phyloP scores from a whole-genome alignment of 2,329 filamentous ascomycete genomes.

The Neurospora sp. region DNA sequence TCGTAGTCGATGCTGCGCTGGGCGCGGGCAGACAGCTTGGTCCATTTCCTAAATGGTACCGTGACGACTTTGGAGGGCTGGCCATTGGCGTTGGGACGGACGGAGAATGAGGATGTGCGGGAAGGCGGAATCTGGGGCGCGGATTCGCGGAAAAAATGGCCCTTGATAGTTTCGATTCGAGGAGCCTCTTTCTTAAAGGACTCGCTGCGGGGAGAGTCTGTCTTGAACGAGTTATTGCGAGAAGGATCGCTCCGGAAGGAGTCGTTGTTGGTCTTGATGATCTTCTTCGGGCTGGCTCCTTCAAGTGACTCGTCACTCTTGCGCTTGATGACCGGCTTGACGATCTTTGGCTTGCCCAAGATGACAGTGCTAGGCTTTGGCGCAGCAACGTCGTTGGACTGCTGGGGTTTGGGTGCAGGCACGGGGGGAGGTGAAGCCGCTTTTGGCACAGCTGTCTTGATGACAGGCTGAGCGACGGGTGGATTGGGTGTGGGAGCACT shows the following conservation, averaged over 20 bases:
- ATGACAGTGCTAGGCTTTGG: conserved; percentile 3
- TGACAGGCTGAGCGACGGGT: conserved; percentile 9
- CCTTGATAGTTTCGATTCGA: not conserved
- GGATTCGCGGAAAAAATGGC: not conserved
- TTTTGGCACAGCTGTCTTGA: conserved; percentile 9
- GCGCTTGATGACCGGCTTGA: conserved; percentile 19
- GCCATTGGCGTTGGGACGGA: conserved; percentile 2
- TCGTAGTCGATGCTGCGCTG: conserved; percentile 4
- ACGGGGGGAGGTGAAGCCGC: conserved; percentile 6
- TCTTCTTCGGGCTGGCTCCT: conserved; percentile 19
- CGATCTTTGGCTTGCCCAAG: conserved; percentile 9
- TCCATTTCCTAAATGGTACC: conserved; percentile 14
- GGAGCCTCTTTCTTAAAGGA: not conserved
- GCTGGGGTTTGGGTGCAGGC: not conserved
- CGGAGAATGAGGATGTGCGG: not conserved
- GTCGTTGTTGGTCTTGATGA: conserved; percentile 12
- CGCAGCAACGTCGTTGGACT: not conserved
- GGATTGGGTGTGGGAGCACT: conserved; percentile 1
- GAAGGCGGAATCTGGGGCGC: not conserved
- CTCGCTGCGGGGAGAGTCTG: not conserved
- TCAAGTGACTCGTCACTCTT: conserved; percentile 20
- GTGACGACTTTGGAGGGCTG: conserved; percentile 13
- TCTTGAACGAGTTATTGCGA: not conserved
- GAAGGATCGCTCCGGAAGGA: not conserved
- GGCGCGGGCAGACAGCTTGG: conserved; percentile 10